Conservation (phyloP, 1,139 yeast species). For the Scheffersomyces lignicola region DNA sequence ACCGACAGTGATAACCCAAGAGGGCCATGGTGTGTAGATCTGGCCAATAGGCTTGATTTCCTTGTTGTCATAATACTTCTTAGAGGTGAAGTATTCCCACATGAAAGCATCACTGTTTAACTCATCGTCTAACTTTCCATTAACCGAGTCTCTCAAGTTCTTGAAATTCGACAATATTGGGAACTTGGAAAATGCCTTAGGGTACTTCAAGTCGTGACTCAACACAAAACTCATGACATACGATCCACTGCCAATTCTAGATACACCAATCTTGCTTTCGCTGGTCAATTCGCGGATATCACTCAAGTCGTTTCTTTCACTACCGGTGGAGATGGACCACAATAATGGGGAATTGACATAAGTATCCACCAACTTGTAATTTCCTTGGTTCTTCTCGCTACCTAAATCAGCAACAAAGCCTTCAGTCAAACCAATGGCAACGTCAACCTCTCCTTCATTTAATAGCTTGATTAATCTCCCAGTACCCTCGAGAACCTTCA, state of each 20-base stretch:
- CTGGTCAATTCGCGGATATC: conserved; percentile 57
- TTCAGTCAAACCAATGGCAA: conserved; percentile 87
- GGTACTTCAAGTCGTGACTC: conserved; percentile 57
- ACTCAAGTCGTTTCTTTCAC: conserved; percentile 52
- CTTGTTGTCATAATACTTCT: conserved; percentile 73
- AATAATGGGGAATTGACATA: conserved; percentile 84
- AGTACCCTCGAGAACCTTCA: conserved; percentile 83
- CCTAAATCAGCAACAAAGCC: conserved; percentile 84
- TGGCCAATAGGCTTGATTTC: conserved; percentile 85
- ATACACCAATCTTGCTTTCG: conserved; percentile 65
- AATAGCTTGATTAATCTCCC: conserved; percentile 82
- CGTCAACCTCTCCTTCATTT: conserved; percentile 62
- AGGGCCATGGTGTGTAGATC: conserved; percentile 95
- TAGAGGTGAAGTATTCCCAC: conserved; percentile 95
- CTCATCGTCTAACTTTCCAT: conserved; percentile 41
- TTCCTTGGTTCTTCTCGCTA: conserved; percentile 52
- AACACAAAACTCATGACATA: conserved; percentile 88
- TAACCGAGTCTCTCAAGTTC: conserved; percentile 78
- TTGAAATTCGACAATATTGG: conserved; percentile 67
- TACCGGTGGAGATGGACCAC: conserved; percentile 89
- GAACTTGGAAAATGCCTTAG: conserved; percentile 49
- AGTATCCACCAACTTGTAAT: conserved; percentile 71
- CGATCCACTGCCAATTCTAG: conserved; percentile 88
- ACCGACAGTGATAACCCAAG: conserved; percentile 76
- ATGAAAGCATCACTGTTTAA: conserved; percentile 75